Evolutionary conservation across 768 basidiomycete species (phyloP).

Genomic region (Mycena indigotica): DNA sequence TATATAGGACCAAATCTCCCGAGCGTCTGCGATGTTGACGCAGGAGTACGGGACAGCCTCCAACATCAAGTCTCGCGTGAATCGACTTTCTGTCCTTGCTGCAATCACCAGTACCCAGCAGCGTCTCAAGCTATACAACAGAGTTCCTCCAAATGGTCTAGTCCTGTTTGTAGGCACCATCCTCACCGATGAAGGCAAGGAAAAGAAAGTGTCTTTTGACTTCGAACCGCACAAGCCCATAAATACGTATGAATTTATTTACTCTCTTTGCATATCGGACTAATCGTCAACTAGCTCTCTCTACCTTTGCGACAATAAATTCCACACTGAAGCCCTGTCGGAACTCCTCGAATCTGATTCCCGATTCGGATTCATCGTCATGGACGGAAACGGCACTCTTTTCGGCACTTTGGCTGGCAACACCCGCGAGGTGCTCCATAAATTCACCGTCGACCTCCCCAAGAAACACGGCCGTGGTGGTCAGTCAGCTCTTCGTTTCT

Average conservation of each 20-base stretch:
- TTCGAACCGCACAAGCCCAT: slow-evolving; percentile 99
- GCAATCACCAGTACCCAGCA: slow-evolving; percentile 99
- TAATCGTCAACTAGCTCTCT: slow-evolving; percentile 64
- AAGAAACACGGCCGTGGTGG: slow-evolving; percentile 99
- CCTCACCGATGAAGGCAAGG: slow-evolving; percentile 97
- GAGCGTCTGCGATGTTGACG: slow-evolving; percentile 93
- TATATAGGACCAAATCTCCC: slow-evolving; percentile 86
- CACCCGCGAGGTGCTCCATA: slow-evolving; percentile 95
- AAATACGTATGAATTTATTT: slow-evolving; percentile 76
- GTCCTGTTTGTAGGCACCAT: slow-evolving; percentile 98
- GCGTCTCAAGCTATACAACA: slow-evolving; percentile 93
- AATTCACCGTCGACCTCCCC: slow-evolving; percentile 97
- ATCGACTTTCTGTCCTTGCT: slow-evolving; percentile 94
- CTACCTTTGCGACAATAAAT: slow-evolving; percentile 99
- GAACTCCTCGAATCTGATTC: slow-evolving; percentile 97
- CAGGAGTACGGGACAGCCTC: slow-evolving; percentile 99
- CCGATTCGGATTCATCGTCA: slow-evolving; percentile 98
- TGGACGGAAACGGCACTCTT: slow-evolving; percentile 98
- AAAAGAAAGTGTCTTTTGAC: slow-evolving; percentile 98
- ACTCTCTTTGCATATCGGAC: not conserved
- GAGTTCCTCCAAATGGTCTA: slow-evolving; percentile 94
- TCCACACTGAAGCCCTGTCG: slow-evolving; percentile 96
- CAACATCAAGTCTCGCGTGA: slow-evolving; percentile 99
- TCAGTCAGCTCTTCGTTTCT: slow-evolving; percentile 99
- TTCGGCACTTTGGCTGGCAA: slow-evolving; percentile 96